phyloP scores from a whole-genome alignment of 148 eudicot species.

The Diospyros lotus region DNA sequence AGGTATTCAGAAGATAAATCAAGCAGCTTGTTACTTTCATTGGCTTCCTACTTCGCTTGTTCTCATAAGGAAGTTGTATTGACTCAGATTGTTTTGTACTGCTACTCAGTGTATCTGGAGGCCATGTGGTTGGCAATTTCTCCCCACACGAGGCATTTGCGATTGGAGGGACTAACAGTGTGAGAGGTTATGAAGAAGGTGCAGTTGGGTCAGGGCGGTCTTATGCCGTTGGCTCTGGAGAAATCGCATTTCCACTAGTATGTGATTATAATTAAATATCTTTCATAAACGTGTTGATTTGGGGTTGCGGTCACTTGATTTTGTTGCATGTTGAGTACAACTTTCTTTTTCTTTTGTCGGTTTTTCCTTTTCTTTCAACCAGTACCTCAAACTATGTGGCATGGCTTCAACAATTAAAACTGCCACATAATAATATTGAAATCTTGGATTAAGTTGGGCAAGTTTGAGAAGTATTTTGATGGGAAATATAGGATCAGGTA shows the following conservation, averaged over 20 bases:
- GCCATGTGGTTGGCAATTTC: slow-evolving; percentile 88
- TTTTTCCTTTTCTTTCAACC: no score
- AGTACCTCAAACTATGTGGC: no score
- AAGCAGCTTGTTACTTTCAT: background rate
- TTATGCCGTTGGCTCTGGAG: slow-evolving; percentile 88
- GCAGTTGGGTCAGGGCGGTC: slow-evolving; percentile 93
- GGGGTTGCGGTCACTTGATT: background rate
- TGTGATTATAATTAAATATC: slow-evolving; percentile 14
- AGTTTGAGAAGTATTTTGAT: no score
- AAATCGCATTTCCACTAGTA: slow-evolving; percentile 93
- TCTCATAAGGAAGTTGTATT: background rate
- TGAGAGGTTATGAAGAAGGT: slow-evolving; percentile 98
- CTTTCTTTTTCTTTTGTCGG: no score
- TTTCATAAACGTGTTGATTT: no score
- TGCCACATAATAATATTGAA: no score
- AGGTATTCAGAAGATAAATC: background rate
- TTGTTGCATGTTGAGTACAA: background rate
- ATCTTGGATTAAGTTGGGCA: no score
- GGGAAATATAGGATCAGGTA: no score
- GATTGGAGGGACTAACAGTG: slow-evolving; percentile 97
- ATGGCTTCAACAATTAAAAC: no score
- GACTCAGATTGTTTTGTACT: background rate
- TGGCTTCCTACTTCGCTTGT: background rate
- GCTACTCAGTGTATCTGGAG: slow-evolving; percentile 74
- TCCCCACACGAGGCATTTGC: slow-evolving; percentile 99